Percentiles rank a stretch among this genome's conserved stretches.
Evolutionary conservation across 1,284 basidiomycete genomes (phyloP).

Genomic region (Trametes versicolor): DNA sequence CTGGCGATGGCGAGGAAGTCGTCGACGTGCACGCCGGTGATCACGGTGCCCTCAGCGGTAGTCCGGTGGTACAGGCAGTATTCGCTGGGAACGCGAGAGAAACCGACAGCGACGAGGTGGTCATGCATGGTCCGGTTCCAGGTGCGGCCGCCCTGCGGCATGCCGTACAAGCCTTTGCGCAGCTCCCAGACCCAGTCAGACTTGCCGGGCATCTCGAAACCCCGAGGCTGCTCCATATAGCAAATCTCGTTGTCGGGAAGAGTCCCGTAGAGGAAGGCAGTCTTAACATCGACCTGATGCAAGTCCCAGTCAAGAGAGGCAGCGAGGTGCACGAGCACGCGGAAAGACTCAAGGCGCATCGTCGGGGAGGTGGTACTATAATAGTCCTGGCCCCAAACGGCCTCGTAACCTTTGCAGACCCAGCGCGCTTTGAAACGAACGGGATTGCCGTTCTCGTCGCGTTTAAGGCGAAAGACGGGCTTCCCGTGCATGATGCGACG

Average conservation of each 20-base stretch:
- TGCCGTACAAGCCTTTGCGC: slow-evolving; percentile 31
- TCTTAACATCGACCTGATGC: slow-evolving; percentile 54
- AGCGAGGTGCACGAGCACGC: slow-evolving; percentile 18
- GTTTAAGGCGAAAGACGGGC: slow-evolving; percentile 26
- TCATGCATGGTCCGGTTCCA: slow-evolving; percentile 33
- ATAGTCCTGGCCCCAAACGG: slow-evolving; percentile 26
- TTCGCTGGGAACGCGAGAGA: slow-evolving; percentile 11
- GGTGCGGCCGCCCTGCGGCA: slow-evolving; percentile 31
- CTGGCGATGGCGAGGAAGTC: slow-evolving; percentile 40
- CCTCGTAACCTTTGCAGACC: slow-evolving; percentile 22
- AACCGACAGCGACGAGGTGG: slow-evolving; percentile 17
- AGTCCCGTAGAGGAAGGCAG: slow-evolving; percentile 54
- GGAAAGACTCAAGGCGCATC: slow-evolving; percentile 29
- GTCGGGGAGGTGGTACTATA: slow-evolving; percentile 23
- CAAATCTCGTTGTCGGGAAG: slow-evolving; percentile 46
- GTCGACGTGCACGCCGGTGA: slow-evolving; percentile 31
- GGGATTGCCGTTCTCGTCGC: slow-evolving; percentile 15
- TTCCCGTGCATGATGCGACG: slow-evolving; percentile 23
- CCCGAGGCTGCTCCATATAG: slow-evolving; percentile 51
- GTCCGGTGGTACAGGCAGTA: slow-evolving; percentile 18
- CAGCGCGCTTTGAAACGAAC: slow-evolving; percentile 23
- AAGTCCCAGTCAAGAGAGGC: slow-evolving; percentile 20
- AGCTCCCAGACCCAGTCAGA: slow-evolving; percentile 34
- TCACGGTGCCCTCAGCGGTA: slow-evolving; percentile 10
- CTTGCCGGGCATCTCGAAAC: slow-evolving; percentile 43